These are phyloP conservation scores for Urtica urens DNA, from an alignment of 306 rosid genomes.

Conservation along the genomic window DNA sequence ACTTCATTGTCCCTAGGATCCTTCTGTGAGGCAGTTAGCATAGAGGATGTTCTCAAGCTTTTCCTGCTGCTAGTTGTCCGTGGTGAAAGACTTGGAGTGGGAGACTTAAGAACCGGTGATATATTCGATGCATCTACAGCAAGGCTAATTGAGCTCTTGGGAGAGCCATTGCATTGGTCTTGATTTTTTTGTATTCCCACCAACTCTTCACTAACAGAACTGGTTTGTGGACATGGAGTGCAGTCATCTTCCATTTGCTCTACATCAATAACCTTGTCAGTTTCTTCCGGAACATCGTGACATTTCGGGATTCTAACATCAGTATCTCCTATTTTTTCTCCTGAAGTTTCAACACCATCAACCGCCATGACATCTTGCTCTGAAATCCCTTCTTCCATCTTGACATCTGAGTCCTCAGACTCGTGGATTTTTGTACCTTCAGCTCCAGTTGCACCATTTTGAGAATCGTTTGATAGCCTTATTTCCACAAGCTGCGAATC, in stretches of 20 bases:
- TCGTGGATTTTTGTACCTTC: constrained; percentile 16
- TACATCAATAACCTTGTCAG: constrained; percentile 23
- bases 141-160: constrained; percentile 27
- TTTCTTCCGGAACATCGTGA: constrained; percentile 15
- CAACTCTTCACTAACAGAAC: constrained; percentile 28
- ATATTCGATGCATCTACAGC: constrained; percentile 36
- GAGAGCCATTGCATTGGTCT: constrained; percentile 30
- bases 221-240: constrained; percentile 23
- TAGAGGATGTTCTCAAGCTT: constrained; percentile 70
- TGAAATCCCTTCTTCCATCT: constrained; percentile 40
- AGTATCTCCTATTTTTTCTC: constrained; percentile 8
- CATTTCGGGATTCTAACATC: constrained; percentile 9
- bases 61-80: constrained; percentile 70
- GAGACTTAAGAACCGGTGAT: constrained; percentile 61
- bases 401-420: constrained; percentile 33
- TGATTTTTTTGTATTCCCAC: constrained; percentile 20
- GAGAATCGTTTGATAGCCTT: constrained; percentile 13
- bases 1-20: constrained; percentile 31
- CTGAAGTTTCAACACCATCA: constrained; percentile 18
- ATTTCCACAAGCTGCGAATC: constrained; percentile 19
- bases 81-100: constrained; percentile 85
- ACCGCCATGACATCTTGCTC: constrained; percentile 31
- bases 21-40: constrained; percentile 64
- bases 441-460: constrained; percentile 6
- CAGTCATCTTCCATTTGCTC: constrained; percentile 21